Evolutionary conservation across 2,329 filamentous ascomycete species (phyloP).

Genomic region (Aspergillus piperis): DNA sequence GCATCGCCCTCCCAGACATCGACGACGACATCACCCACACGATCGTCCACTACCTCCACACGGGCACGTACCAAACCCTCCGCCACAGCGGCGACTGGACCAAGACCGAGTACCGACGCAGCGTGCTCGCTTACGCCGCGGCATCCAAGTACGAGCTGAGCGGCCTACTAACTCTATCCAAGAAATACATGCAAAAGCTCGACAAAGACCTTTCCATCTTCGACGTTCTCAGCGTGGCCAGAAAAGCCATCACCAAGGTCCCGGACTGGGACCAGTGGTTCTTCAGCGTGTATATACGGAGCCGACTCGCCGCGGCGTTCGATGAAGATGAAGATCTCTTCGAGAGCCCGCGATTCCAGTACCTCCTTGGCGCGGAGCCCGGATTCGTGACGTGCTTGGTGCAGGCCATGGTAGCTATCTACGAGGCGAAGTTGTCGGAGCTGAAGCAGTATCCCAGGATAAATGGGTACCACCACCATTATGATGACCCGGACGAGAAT

Average conservation of each 20-base stretch:
- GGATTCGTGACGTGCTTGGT: constrained; percentile 3
- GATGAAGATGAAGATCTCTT: constrained; percentile 5
- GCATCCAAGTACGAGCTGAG: constrained; percentile 1
- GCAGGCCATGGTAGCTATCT: constrained; percentile 3
- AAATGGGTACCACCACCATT: not conserved
- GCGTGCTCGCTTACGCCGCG: constrained; percentile 1
- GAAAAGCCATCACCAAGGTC: not conserved
- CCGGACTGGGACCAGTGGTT: constrained; percentile 8
- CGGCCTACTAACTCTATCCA: not conserved
- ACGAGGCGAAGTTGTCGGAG: constrained; percentile 1
- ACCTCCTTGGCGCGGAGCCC: not conserved
- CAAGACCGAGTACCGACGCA: constrained; percentile 7
- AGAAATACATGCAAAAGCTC: constrained; percentile 8
- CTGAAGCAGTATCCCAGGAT: not conserved
- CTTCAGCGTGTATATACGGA: not conserved
- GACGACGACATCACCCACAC: constrained; percentile 9
- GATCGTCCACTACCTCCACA: constrained; percentile 4
- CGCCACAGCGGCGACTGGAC: constrained; percentile 6
- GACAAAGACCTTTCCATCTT: constrained; percentile 6
- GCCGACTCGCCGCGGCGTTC: not conserved
- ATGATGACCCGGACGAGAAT: not conserved
- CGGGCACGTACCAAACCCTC: constrained; percentile 2
- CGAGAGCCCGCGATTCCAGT: constrained; percentile 5
- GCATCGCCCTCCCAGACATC: constrained; percentile 4
- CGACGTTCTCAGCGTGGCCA: constrained; percentile 2